A percentile compares a stretch with the other conserved stretches of the same genome.
phyloP scores from a whole-genome alignment of 768 basidiomycete genomes.

The Hygrocybe coccinea region DNA sequence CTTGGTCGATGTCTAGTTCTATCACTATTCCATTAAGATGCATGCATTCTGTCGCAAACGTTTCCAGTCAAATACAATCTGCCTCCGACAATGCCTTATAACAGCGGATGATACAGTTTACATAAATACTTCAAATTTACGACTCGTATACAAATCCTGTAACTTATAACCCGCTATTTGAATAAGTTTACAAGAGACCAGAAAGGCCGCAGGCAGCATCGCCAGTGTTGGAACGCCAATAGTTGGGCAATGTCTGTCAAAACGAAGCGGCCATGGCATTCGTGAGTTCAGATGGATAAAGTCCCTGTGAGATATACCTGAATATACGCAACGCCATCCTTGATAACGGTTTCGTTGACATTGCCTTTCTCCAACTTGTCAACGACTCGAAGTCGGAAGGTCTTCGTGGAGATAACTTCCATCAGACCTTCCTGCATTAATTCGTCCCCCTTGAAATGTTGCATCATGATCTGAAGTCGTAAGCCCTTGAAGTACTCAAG shows the following conservation, averaged over 20 bases:
- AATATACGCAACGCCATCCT: conserved; percentile 34
- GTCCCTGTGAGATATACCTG: conserved; percentile 27
- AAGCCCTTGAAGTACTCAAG: conserved; percentile 26
- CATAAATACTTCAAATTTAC: too few relatives aligned
- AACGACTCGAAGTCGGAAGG: conserved; percentile 35
- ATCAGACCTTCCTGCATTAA: conserved; percentile 40
- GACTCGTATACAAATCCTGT: too few relatives aligned
- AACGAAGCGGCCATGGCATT: not conserved
- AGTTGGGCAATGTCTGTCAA: not conserved
- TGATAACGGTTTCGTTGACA: conserved; percentile 30
- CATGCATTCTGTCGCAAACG: too few relatives aligned
- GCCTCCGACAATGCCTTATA: too few relatives aligned
- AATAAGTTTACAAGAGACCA: too few relatives aligned
- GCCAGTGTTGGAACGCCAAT: too few relatives aligned
- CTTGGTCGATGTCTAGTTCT: not conserved
- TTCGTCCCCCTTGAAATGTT: conserved; percentile 36
- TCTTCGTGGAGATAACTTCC: conserved; percentile 33
- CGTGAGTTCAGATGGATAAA: not conserved
- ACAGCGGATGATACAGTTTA: too few relatives aligned
- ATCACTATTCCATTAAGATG: too few relatives aligned
- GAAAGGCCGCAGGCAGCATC: too few relatives aligned
- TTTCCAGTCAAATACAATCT: too few relatives aligned
- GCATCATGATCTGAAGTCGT: conserved; percentile 25
- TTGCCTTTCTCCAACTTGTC: conserved; percentile 24
- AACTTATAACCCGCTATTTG: too few relatives aligned